phyloP scores from a whole-genome alignment of 352 stramenopile genomes.

The Aphanomyces invadans region DNA sequence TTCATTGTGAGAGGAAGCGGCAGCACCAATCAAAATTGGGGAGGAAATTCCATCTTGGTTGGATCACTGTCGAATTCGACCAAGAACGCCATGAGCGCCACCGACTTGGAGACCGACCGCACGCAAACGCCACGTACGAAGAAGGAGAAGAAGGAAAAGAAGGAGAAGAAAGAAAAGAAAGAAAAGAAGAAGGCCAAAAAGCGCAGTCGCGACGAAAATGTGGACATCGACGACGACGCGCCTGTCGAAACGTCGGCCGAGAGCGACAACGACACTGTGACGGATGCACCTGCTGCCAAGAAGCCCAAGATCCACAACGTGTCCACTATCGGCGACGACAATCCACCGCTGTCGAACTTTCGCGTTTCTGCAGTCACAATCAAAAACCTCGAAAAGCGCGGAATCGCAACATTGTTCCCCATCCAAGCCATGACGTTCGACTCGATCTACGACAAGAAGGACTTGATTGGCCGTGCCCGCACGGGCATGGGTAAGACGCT shows the following conservation, averaged over 20 bases:
- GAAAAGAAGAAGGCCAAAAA: conserved; percentile 76
- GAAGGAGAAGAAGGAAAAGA: conserved; percentile 56
- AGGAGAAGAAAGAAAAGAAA: conserved; percentile 54
- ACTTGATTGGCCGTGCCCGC: conserved; percentile 95
- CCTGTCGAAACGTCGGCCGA: conserved; percentile 35
- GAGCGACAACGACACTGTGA: conserved; percentile 1
- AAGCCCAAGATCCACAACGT: conserved; percentile 32
- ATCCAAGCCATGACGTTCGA: conserved; percentile 93
- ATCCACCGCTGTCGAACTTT: conserved; percentile 68
- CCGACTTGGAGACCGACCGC: conserved; percentile 8
- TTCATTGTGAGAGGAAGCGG: neutral
- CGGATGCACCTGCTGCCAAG: conserved; percentile 23
- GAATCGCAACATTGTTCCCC: conserved; percentile 85
- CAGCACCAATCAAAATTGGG: conserved; percentile 9
- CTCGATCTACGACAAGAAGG: conserved; percentile 91
- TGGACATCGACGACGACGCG: conserved; percentile 40
- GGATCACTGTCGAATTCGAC: neutral
- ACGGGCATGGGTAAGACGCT: conserved; percentile 99
- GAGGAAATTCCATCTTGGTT: neutral
- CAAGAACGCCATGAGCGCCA: neutral
- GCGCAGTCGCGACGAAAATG: conserved; percentile 39
- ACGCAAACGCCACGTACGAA: conserved; percentile 41
- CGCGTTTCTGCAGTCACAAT: conserved; percentile 54
- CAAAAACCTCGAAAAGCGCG: conserved; percentile 54
- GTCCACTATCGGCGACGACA: conserved; percentile 37